phyloP scores from a whole-genome alignment of 805 yeast species.

The Wickerhamomyces bovis region DNA sequence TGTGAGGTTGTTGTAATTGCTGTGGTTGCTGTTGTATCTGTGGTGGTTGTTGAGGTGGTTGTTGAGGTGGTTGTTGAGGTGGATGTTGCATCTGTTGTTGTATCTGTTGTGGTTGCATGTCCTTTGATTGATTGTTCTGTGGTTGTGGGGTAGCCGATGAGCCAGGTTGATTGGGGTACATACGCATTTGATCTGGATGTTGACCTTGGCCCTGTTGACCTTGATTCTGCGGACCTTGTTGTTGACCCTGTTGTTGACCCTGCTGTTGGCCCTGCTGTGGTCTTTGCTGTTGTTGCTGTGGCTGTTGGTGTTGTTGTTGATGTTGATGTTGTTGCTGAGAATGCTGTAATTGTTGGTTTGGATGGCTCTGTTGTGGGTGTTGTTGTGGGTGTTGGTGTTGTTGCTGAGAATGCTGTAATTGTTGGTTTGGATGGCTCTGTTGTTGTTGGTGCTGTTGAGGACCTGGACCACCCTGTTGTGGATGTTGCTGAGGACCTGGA shows the following conservation, averaged over 20 bases:
- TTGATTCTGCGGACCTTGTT: constrained; percentile 11
- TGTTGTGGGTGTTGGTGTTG: constrained; percentile 1
- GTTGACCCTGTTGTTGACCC: constrained; percentile 16
- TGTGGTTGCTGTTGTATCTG: constrained; percentile 21
- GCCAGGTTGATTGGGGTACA: neutral
- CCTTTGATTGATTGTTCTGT: neutral
- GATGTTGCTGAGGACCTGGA: neutral
- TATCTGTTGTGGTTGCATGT: constrained; percentile 19
- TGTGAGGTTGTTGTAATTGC: too few species aligned
- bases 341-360: too few species aligned
- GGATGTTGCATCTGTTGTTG: constrained; percentile 16
- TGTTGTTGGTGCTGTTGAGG: neutral
- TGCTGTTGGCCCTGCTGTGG: constrained; percentile 12
- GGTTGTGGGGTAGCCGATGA: constrained; percentile 1
- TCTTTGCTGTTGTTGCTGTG: constrained; percentile 4
- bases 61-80: constrained; percentile 1
- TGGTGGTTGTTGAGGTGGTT: constrained; percentile 19
- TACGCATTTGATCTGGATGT: neutral
- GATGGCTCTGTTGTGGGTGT: neutral
- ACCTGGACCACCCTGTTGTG: neutral
- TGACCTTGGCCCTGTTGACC: constrained; percentile 2
- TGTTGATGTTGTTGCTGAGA: neutral
- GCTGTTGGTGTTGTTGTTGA: constrained; percentile 5
- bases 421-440: constrained; percentile 5
- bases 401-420: constrained; percentile 3